Evolutionary conservation across 176 grass and related monocot species (phyloP).

Genomic region (Phragmites australis): DNA sequence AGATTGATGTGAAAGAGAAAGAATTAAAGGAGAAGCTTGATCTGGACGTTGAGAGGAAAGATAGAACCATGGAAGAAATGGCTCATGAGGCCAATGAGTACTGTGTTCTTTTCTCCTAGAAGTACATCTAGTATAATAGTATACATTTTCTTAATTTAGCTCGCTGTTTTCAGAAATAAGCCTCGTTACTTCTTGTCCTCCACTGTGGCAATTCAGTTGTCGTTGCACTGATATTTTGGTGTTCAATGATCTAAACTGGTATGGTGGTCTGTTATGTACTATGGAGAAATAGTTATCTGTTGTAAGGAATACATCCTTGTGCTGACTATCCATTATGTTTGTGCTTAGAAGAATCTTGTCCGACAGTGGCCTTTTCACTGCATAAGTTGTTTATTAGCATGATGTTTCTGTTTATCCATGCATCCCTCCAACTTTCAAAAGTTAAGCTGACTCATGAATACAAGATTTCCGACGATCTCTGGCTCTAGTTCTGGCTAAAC

Average conservation of each 20-base stretch:
- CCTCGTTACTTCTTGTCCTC: neutral
- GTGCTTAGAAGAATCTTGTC: slow-evolving; percentile 15
- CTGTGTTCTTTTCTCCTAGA: slow-evolving; percentile 60
- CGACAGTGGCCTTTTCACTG: neutral
- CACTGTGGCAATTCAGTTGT: neutral
- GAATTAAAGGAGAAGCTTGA: slow-evolving; percentile 96
- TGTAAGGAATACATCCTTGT: neutral
- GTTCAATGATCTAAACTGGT: neutral
- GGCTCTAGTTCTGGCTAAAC: neutral
- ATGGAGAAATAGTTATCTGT: neutral
- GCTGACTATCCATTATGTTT: neutral
- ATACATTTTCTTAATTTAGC: neutral
- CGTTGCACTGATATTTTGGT: neutral
- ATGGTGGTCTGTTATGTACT: neutral
- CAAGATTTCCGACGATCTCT: neutral
- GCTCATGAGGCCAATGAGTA: slow-evolving; percentile 65
- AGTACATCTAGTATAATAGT: slow-evolving; percentile 1
- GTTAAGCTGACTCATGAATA: neutral
- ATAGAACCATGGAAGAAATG: slow-evolving; percentile 76
- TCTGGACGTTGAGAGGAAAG: slow-evolving; percentile 76
- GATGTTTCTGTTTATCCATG: neutral
- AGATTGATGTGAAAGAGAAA: slow-evolving; percentile 83
- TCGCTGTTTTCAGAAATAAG: slow-evolving; percentile 1
- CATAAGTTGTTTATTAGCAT: slow-evolving; percentile 19
- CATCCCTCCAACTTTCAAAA: neutral